Percentiles rank a stretch among this genome's conserved stretches.
Evolutionary conservation across 306 rosid species (phyloP).

Genomic region (Lupinus albus): DNA sequence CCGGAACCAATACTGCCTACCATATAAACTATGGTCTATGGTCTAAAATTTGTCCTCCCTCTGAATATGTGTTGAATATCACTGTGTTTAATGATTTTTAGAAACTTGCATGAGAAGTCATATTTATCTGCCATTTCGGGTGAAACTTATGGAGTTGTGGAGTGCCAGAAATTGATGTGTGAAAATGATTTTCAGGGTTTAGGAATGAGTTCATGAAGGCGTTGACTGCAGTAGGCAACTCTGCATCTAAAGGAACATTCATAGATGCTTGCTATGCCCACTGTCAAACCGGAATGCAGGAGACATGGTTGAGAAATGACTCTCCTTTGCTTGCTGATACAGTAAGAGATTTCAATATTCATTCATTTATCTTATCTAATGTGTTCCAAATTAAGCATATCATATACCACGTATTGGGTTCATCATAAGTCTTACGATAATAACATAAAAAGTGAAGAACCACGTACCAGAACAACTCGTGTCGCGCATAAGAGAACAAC

Average conservation of each 20-base stretch:
- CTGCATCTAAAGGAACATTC: slow-evolving; percentile 63
- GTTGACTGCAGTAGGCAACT: slow-evolving; percentile 40
- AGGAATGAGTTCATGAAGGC: slow-evolving; percentile 73
- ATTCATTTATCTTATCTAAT: too few relatives aligned
- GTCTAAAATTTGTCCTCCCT: neutral
- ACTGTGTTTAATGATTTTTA: neutral
- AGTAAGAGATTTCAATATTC: slow-evolving; percentile 52
- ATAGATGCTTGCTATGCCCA: slow-evolving; percentile 89
- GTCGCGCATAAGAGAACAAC: too few relatives aligned
- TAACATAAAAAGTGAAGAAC: too few relatives aligned
- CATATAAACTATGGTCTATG: too few relatives aligned
- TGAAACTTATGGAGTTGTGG: neutral
- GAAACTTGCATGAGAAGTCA: slow-evolving; percentile 8
- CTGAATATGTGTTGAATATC: neutral
- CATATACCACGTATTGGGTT: too few relatives aligned
- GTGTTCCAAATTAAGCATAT: too few relatives aligned
- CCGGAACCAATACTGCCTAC: too few relatives aligned
- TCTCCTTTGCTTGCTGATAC: slow-evolving; percentile 66
- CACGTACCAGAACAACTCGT: too few relatives aligned
- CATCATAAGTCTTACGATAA: too few relatives aligned
- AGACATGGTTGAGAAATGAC: slow-evolving; percentile 77
- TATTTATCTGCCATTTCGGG: neutral
- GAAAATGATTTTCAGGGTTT: slow-evolving; percentile 55
- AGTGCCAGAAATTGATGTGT: neutral
- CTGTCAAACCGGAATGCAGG: slow-evolving; percentile 90